Conservation (phyloP, 1,284 basidiomycete genomes). For the Thecaphora thlaspeos region DNA sequence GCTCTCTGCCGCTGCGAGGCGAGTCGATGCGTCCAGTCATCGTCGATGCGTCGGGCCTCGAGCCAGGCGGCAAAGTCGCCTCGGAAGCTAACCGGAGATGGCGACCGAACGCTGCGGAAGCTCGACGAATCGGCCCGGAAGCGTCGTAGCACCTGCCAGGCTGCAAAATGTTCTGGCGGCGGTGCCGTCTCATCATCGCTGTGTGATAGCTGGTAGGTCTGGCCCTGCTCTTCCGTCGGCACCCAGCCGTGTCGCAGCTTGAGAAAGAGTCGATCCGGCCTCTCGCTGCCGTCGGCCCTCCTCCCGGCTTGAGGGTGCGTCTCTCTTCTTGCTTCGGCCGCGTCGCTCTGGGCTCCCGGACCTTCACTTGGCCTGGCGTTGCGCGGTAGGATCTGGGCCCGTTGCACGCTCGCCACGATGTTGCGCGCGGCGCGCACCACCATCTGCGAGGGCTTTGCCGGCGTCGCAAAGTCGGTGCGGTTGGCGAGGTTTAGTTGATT, state of each 20-base stretch:
- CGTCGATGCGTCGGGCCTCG: slow-evolving; percentile 1
- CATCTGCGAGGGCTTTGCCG: slow-evolving; percentile 11
- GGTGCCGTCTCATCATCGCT: no score
- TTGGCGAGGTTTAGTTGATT: slow-evolving; percentile 10
- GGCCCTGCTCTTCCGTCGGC: no score
- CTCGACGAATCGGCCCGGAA: slow-evolving; percentile 10
- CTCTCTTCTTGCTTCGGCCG: slow-evolving; percentile 4
- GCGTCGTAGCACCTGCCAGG: slow-evolving; percentile 7
- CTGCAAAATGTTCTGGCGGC: not conserved
- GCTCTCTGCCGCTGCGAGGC: slow-evolving; percentile 6
- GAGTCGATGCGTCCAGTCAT: slow-evolving; percentile 17
- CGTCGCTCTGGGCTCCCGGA: not conserved
- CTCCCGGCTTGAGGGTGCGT: no score
- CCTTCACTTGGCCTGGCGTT: not conserved
- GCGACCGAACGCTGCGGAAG: no score
- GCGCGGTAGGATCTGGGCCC: slow-evolving; percentile 18
- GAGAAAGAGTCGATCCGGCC: no score
- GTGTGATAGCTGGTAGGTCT: no score
- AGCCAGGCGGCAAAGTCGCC: slow-evolving; percentile 3
- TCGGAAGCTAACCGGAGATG: not conserved
- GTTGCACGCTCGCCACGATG: slow-evolving; percentile 18
- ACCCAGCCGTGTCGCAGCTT: no score
- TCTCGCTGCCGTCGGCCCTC: no score
- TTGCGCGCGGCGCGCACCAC: slow-evolving; percentile 23
- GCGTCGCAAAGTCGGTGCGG: slow-evolving; percentile 15